Base-by-base conservation (phyloP, 1,284 basidiomycete genomes). In the Leccinum olivaceoglutinosum region DNA sequence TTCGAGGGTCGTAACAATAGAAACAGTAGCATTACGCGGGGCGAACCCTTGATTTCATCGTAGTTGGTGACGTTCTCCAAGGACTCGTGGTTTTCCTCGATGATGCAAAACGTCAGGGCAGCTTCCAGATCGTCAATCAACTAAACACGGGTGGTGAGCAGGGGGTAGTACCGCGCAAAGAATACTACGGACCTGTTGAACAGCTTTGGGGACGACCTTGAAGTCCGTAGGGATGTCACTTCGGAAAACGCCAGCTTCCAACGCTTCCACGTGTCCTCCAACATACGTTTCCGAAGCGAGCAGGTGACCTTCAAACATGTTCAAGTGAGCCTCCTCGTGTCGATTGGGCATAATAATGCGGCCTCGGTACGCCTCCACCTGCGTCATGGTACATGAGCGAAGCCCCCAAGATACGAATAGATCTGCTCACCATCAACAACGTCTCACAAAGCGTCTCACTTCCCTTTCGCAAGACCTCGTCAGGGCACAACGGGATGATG, bases 271-370 rank as follows among this genome's bases (percentile, higher is more conserved):
- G 76, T 99, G 97, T 32, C 97, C 97, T 61, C 97, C 97, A 59
- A 99, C 97, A 73, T 99, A 99, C 0, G 97, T 99, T 76, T 99
- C 97, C 0, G 94, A 96, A 0, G 96, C 91, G 16, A 99, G 83
- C 18, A 99, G 78, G 77, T 99, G 97, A 0, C 97, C 97, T 63
- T 99, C 92, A 69, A 93, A 96, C 81, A 96, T 97, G 66, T 90
- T 92, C 7, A 94, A 90, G 68, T 96, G 88, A 1, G 89, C 85
- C 65, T 99, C 97, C 74, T 96, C 94, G 74, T 99, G 95, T 63
- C 94, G 84, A 73, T 99, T 99, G 1, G 97, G 97, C 95, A 98
- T 98, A 74, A 99, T 95, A 70, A 99, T 96, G 39, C 87, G 83
- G 3, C 87, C 93, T 55, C 91, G 84, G 77, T 88, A 98, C 0